Evolutionary conservation across 805 yeast species (phyloP), one percentile per base, ranked within the genome.

Genomic region (Yarrowia deformans): DNA sequence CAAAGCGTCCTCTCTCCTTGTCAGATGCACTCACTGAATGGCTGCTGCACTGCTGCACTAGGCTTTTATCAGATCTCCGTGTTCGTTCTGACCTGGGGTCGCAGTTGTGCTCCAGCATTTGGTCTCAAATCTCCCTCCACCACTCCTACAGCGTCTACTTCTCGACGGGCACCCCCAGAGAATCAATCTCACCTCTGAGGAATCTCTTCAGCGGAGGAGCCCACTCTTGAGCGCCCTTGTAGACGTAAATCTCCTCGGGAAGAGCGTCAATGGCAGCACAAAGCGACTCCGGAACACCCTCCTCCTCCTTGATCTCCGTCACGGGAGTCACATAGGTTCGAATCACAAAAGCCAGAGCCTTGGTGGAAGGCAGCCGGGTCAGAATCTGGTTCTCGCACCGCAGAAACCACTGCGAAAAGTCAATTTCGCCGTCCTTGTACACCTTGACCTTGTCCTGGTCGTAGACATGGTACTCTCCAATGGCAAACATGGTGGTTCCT

Each of bases 151-250:
- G 2, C 29, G 1, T 13, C 16, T 14, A 16, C 19, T 49, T 16
- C 8, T 9, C 13, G 0, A 49, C 1, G 3, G 54, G 58, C 5
- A 18, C 19, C 14, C 64, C 37, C 23, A 29, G 13, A 16, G 50
- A 16, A 43, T 58, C 64, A n/a, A 43, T 58, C 10, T 58, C 49
- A 1, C 40, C 64, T 8, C 23, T 18, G 35, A 54, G 3, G 16
- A 60, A 60, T n/a, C 66, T 42, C 42, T 60, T 60, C 0, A 86
- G 88, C 0, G 93, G 89, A 0, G 85, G 85, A 0, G 93, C 91
- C 93, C 95, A 90, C 71, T 81, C 87, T 1, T 83, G 82, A 40
- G 85, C 82, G 70, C 85, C 82, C 76, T 90, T 90, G 79, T 90
- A 90, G 35, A 79, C 79, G 0, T 87, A 86, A 69, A 90, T 76